Evolutionary conservation across 768 basidiomycete species (phyloP).

Genomic region (Termitomyces eurrhizus): DNA sequence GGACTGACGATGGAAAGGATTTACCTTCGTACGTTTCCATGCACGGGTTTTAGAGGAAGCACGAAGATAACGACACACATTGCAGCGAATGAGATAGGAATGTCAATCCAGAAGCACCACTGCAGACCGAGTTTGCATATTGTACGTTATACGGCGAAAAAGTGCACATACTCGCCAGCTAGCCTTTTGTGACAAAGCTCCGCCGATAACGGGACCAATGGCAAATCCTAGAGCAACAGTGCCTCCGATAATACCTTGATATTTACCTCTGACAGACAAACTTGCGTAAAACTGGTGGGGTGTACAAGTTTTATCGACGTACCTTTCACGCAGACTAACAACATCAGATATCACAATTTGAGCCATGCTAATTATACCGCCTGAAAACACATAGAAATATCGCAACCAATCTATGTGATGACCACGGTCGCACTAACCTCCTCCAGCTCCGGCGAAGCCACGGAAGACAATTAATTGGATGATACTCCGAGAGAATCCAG

Average conservation of each 20-base stretch:
- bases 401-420: neutral
- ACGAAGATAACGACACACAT: conserved; percentile 56
- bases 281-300: neutral
- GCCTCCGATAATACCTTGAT: conserved; percentile 69
- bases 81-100: conserved; percentile 53
- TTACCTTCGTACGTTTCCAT: conserved; percentile 53
- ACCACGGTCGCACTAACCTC: conserved; percentile 30
- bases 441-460: conserved; percentile 65
- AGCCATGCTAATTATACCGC: conserved; percentile 63
- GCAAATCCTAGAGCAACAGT: conserved; percentile 56
- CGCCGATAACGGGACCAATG: conserved; percentile 67
- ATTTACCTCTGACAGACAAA: conserved; percentile 58
- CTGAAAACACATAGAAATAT: conserved; percentile 10
- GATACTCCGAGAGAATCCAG: conserved; percentile 63
- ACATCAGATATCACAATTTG: conserved; percentile 75
- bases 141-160: neutral
- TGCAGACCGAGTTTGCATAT: conserved; percentile 14
- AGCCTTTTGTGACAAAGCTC: conserved; percentile 56
- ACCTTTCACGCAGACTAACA: conserved; percentile 66
- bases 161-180: conserved; percentile 51
- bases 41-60: conserved; percentile 66
- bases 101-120: conserved; percentile 78
- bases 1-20: neutral
- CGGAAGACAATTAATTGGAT: conserved; percentile 67
- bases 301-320: neutral